Conservation (phyloP, 208 protist genomes). For the Trypanosoma lewisi region DNA sequence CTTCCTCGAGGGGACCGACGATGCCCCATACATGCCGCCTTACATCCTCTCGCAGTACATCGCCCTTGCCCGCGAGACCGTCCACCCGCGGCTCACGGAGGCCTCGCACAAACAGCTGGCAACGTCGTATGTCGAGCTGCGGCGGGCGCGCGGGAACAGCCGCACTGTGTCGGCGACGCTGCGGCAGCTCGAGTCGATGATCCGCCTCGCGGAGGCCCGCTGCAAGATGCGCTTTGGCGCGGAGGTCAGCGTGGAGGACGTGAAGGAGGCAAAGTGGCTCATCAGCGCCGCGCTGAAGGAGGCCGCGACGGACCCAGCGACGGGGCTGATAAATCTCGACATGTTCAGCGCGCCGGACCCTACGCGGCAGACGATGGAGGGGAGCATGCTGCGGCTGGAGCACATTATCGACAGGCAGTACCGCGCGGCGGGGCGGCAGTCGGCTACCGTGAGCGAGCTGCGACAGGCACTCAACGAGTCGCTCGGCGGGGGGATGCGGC, state of each 20-base stretch:
- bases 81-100: constrained; percentile 86
- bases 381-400: constrained; percentile 74
- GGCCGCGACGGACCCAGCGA: constrained; percentile 81
- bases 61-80: constrained; percentile 82
- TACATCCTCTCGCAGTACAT: constrained; percentile 92
- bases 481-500: constrained; percentile 37
- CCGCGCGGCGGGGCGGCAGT: constrained; percentile 36
- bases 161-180: constrained; percentile 97
- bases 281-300: constrained; percentile 88
- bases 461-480: constrained; percentile 72
- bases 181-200: constrained; percentile 98
- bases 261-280: constrained; percentile 89
- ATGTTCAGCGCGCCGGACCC: constrained; percentile 87
- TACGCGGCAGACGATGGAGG: constrained; percentile 75
- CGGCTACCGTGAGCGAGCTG: constrained; percentile 60
- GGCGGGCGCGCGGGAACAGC: constrained; percentile 71
- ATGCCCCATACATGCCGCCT: constrained; percentile 72
- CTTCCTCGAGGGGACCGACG: constrained; percentile 51
- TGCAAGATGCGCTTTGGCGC: constrained; percentile 89
- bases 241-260: constrained; percentile 80
- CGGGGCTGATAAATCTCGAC: constrained; percentile 88
- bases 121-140: constrained; percentile 93
- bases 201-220: constrained; percentile 94
- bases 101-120: constrained; percentile 90
- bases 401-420: constrained; percentile 59